Base-by-base conservation (phyloP, 768 basidiomycete genomes). In the Lentinus brumalis region DNA sequence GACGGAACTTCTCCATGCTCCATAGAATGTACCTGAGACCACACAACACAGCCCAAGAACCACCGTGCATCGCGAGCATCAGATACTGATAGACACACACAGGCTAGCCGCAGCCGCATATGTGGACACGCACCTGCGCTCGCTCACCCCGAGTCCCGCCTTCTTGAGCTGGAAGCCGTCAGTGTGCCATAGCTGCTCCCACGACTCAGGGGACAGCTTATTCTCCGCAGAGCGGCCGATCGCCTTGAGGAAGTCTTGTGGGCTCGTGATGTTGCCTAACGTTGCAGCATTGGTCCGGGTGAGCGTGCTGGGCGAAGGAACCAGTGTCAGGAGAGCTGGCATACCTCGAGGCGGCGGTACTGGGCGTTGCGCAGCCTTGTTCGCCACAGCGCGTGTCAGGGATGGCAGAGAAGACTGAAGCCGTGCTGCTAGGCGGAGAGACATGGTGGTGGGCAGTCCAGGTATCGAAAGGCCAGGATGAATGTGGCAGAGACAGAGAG, bases 1-100 rank as follows among this genome's bases (percentile, higher is more conserved):
- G 76, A 29, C 90, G 81, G 72, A 81, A 94, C 69, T 91, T 93
- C 69, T 91, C 85, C 86, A 92, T 86, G 66, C 86, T 86, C 92
- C 91, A 93, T 8, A 93, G 75, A 58, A 93, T 84, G 67, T 94
- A 94, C 69, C 92, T 94, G 59, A 30, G 41, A 16, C 15, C 30
- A 40, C 44, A 41, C 29, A 26, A 29, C 49, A 45, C 44, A 49
- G 46, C 46, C 14, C 46, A 49, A 11, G 14, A 18, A 7, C 18
- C 47, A 40, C 40, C 6, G 12, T 30, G 49, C 46, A 53, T 26
- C 30, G 21, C 46, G 50, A 30, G 26, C 18, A 52, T 12, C 29
- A 29, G 21, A 12, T 44, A 16, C 47, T 21, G 26, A 50, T 21
- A 18, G 6, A 41, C 8, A 14, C 7, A 26, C 26, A 41, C 14